A percentile compares a stretch with the other conserved stretches of the same genome.
phyloP scores from a whole-genome alignment of 2,329 filamentous ascomycete genomes.

The Aureobasidium sp. region DNA sequence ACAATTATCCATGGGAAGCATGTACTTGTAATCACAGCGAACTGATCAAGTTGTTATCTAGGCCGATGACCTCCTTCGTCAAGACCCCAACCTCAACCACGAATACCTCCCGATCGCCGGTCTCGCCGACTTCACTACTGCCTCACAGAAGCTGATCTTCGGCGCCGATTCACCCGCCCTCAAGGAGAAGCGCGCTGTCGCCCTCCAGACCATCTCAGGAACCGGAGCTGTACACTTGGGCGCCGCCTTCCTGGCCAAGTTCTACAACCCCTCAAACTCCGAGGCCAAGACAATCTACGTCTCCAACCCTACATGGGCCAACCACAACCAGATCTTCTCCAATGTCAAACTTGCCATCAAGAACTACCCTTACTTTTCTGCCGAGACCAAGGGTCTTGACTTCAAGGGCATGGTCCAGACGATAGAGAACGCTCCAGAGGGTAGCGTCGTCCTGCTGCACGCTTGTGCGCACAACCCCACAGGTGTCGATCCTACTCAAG shows the following conservation, averaged over 20 bases:
- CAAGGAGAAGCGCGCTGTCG: conserved; percentile 70
- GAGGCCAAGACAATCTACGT: conserved; percentile 71
- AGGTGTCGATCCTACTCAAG: conserved; percentile 85
- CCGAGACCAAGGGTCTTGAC: conserved; percentile 82
- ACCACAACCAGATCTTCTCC: conserved; percentile 96
- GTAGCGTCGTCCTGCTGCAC: conserved; percentile 19
- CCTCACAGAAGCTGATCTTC: conserved; percentile 84
- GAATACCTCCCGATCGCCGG: conserved; percentile 97
- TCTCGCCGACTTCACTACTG: conserved; percentile 74
- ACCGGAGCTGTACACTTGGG: conserved; percentile 93
- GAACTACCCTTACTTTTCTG: conserved; percentile 90
- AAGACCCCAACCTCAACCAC: conserved; percentile 88
- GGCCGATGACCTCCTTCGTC: conserved; percentile 85
- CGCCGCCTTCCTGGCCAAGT: conserved; percentile 86
- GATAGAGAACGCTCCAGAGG: conserved; percentile 66
- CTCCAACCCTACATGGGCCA: conserved; percentile 94
- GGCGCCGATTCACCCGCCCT: conserved; percentile 74
- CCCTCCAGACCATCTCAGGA: conserved; percentile 92
- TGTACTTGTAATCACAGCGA: background rate
- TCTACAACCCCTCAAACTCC: conserved; percentile 60
- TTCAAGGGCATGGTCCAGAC: conserved; percentile 86
- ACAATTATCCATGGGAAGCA: background rate
- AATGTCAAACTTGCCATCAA: conserved; percentile 75
- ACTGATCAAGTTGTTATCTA: conserved; percentile 34
- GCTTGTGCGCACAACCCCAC: conserved; percentile 96